Percentiles rank a stretch among this genome's conserved stretches.
Conservation (phyloP, 352 stramenopile species). For the Poterioochromonas sp. region DNA sequence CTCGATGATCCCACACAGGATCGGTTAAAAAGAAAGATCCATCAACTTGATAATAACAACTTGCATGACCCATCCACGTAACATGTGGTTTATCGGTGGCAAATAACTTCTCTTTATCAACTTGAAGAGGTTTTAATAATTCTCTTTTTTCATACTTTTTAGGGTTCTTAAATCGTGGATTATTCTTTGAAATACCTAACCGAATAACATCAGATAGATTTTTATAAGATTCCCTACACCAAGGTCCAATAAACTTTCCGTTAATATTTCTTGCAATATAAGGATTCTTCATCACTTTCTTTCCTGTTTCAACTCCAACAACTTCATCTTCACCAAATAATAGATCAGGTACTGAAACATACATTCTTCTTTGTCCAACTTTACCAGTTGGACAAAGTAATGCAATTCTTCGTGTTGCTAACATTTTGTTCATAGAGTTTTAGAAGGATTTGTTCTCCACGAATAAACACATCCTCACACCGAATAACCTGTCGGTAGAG, state of each 20-base stretch:
- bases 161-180: background rate
- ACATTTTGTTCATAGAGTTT: too few relatives aligned
- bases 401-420: too few relatives aligned
- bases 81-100: background rate
- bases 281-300: background rate
- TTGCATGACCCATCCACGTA: conserved; percentile 42
- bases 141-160: background rate
- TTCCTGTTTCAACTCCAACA: background rate
- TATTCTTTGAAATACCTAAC: background rate
- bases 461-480: too few relatives aligned
- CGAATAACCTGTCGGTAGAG: too few relatives aligned
- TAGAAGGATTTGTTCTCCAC: too few relatives aligned
- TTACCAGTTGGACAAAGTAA: too few relatives aligned
- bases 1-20: conserved; percentile 47
- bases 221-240: conserved; percentile 34
- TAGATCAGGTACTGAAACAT: too few relatives aligned
- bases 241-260: conserved; percentile 32
- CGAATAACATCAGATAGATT: conserved; percentile 24
- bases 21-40: conserved; percentile 50
- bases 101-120: background rate
- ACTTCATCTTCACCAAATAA: background rate
- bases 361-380: too few relatives aligned
- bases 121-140: conserved; percentile 25
- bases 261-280: conserved; percentile 20
- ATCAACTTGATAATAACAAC: conserved; percentile 42